These are phyloP conservation scores for Cotoneaster glaucophyllus DNA, from an alignment of 306 rosid genomes.

Conservation along the genomic window DNA sequence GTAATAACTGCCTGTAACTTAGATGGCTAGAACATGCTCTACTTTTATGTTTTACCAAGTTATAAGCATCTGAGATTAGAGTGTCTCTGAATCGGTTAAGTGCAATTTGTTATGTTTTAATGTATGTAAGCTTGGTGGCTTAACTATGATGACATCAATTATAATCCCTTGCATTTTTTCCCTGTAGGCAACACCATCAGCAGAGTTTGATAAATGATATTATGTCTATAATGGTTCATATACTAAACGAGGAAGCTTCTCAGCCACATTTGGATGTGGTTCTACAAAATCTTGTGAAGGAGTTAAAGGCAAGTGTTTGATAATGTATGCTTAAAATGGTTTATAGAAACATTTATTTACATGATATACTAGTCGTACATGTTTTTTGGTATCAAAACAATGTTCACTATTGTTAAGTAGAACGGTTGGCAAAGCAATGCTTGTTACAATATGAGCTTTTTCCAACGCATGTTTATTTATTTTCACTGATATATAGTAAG, in stretches of 20 bases:
- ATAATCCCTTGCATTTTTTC: conserved; percentile 4
- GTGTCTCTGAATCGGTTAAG: not conserved
- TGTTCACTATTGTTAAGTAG: not conserved
- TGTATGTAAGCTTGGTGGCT: not conserved
- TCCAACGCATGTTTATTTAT: not conserved
- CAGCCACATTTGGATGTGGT: conserved; percentile 63
- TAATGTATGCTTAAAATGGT: not conserved
- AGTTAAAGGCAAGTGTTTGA: conserved; percentile 45
- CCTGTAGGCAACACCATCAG: conserved; percentile 60
- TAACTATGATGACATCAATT: conserved; percentile 10
- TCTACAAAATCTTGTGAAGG: conserved; percentile 63
- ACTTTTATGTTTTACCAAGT: not conserved
- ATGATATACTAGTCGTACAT: not conserved
- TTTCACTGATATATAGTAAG: not conserved
- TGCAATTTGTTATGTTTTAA: not conserved
- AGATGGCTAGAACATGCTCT: conserved; percentile 3
- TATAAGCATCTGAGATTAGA: not conserved
- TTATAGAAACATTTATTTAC: not conserved
- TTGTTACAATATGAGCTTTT: not conserved
- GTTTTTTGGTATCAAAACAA: not conserved
- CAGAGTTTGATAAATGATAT: conserved; percentile 52
- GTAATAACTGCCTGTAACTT: not conserved
- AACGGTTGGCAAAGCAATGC: not conserved
- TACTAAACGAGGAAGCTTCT: conserved; percentile 61
- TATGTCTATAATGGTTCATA: conserved; percentile 52